These are phyloP conservation scores for Lasiosphaeria hispida DNA, from an alignment of 495 filamentous ascomycete genomes.

Conservation along the genomic window DNA sequence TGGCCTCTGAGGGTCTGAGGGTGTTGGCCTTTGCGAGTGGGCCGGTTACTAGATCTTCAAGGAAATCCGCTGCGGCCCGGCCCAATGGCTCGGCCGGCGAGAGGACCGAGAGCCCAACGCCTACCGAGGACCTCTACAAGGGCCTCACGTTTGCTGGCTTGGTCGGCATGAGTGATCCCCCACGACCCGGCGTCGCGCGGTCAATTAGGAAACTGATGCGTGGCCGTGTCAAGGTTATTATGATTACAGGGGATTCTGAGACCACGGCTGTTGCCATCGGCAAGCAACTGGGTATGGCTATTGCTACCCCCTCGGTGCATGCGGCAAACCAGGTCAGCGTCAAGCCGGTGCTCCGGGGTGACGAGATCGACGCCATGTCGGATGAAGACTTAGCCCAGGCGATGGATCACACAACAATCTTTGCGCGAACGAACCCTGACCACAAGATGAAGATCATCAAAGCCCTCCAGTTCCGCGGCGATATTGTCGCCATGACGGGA, in stretches of 20 bases:
- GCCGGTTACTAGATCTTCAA: slow-evolving; percentile 34
- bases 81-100: slow-evolving; percentile 28
- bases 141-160: slow-evolving; percentile 86
- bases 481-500: slow-evolving; percentile 98
- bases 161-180: slow-evolving; percentile 96
- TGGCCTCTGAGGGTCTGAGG: slow-evolving; percentile 88
- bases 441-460: slow-evolving; percentile 96
- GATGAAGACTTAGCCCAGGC: slow-evolving; percentile 76
- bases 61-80: slow-evolving; percentile 26
- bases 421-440: slow-evolving; percentile 92
- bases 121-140: slow-evolving; percentile 70
- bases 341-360: slow-evolving; percentile 78
- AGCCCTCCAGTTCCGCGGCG: slow-evolving; percentile 87
- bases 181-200: slow-evolving; percentile 81
- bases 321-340: slow-evolving; percentile 45
- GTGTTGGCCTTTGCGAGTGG: slow-evolving; percentile 93
- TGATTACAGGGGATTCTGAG: slow-evolving; percentile 97
- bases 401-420: slow-evolving; percentile 85
- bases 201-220: slow-evolving; percentile 89
- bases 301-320: slow-evolving; percentile 46
- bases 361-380: slow-evolving; percentile 88
- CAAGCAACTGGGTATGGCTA: slow-evolving; percentile 86
- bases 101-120: slow-evolving; percentile 37
- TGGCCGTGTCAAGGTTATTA: slow-evolving; percentile 92
- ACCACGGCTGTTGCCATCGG: slow-evolving; percentile 92